Evolutionary conservation across 257 asterid genomes (phyloP), one percentile per base, ranked within the genome.

Genomic region (Ophiorrhiza pumila): DNA sequence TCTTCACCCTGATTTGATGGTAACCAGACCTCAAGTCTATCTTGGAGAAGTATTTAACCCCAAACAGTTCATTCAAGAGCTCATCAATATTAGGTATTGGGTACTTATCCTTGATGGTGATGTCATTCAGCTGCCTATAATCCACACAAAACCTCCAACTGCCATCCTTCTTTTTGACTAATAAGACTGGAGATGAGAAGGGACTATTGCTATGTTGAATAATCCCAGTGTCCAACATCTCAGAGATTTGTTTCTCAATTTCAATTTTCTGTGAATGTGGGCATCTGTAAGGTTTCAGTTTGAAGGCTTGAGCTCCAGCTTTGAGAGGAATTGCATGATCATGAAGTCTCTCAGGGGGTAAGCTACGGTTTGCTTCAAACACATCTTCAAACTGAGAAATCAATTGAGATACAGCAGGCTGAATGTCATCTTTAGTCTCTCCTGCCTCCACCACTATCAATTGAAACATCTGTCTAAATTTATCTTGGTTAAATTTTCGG

Each of bases 11-110:
- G 17, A 69, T 31, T 4, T 69, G 74, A 35, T 69, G 64, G 17
- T 50, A 69, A 0, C 74, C 50, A 29, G 74, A 18, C 15, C 64
- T 69, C 8, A 69, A 20, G 15, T 69, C 62, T 4, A 69, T 8
- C 20, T 52, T 69, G 0, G 63, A 0, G 8, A 27, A 69, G 0
- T 49, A 4, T 1, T 14, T 34, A 2, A 65, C 49, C 0, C 17
- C 17, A 3, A 3, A 39, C 23, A 69, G 9, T 13, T 69, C 46
- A 52, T 52, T 32, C 11, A 69, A 27, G 0, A 69, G 9, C 20
- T 69, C 74, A 17, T 53, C 49, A 0, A 53, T 13, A 2, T 23
- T 32, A 0, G 74, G 65, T 1, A 68, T 46, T 7, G 73, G 73
- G 15, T n/a, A 69, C 11, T 14, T 50, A 11, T 69, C 58, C 22